Evolutionary conservation across 345 rosid genomes (phyloP).

Genomic region (Erucastrum elatum): DNA sequence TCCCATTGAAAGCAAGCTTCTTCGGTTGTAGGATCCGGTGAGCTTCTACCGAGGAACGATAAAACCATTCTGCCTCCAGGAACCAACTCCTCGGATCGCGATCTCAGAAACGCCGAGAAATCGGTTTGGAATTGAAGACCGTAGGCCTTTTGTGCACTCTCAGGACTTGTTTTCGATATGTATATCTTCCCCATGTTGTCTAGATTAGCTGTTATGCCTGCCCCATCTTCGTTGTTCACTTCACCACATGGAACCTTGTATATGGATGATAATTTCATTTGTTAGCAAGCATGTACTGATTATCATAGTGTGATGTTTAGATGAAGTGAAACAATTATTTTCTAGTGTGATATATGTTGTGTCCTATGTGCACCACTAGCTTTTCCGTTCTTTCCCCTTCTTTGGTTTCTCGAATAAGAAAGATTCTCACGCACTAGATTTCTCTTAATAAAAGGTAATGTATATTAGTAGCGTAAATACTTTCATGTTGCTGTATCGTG

Average conservation of each 20-base stretch:
- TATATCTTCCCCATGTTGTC: slow-evolving; percentile 64
- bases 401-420: slow-evolving; percentile 35
- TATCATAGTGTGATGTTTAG: slow-evolving; percentile 10
- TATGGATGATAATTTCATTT: slow-evolving; percentile 12
- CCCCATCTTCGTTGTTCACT: slow-evolving; percentile 18
- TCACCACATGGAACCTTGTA: slow-evolving; percentile 59
- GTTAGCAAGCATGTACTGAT: background rate
- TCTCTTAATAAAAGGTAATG: slow-evolving; percentile 27
- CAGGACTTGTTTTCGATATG: slow-evolving; percentile 68
- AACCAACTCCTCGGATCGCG: slow-evolving; percentile 61
- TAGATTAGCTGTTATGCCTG: slow-evolving; percentile 8
- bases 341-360: background rate
- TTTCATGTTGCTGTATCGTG: background rate
- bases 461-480: slow-evolving; percentile 22
- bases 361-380: slow-evolving; percentile 27
- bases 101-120: slow-evolving; percentile 52
- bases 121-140: slow-evolving; percentile 59
- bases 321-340: background rate
- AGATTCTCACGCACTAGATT: slow-evolving; percentile 31
- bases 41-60: slow-evolving; percentile 59
- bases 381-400: background rate
- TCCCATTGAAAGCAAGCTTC: slow-evolving; percentile 65
- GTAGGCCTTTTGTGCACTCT: slow-evolving; percentile 53
- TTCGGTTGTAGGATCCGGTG: slow-evolving; percentile 53
- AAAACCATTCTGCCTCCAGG: slow-evolving; percentile 74